A percentile compares a stretch with the other conserved stretches of the same genome.
These are phyloP conservation scores for Nidula microcarpa DNA, from an alignment of 768 basidiomycete genomes.

Conservation along the genomic window DNA sequence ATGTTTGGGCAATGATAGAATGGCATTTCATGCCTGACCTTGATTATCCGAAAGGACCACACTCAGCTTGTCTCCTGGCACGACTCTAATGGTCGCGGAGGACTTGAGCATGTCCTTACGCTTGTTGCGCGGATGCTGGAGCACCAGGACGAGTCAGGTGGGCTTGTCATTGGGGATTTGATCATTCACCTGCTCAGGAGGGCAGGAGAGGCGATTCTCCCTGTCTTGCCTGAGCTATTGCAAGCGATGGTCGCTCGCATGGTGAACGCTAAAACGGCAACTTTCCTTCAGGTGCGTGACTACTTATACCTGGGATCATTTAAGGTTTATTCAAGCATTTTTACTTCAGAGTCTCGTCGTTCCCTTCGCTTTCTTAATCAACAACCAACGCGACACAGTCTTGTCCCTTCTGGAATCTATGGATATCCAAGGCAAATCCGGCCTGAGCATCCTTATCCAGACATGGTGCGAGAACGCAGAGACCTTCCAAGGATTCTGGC, in stretches of 20 bases:
- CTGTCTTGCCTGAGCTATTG: slow-evolving; percentile 84
- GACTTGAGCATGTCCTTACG: slow-evolving; percentile 70
- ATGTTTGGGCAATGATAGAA: slow-evolving; percentile 43
- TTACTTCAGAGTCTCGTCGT: slow-evolving; percentile 72
- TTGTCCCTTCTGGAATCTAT: slow-evolving; percentile 74
- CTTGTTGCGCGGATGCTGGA: slow-evolving; percentile 78
- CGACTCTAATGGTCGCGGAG: slow-evolving; percentile 62
- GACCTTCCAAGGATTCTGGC: slow-evolving; percentile 95
- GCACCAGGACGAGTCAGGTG: slow-evolving; percentile 85
- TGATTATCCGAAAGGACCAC: slow-evolving; percentile 84
- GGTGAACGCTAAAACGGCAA: slow-evolving; percentile 82
- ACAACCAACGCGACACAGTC: slow-evolving; percentile 80
- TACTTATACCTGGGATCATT: not conserved
- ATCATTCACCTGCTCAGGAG: slow-evolving; percentile 89
- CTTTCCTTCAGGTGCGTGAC: slow-evolving; percentile 75
- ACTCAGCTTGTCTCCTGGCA: slow-evolving; percentile 77
- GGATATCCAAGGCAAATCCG: slow-evolving; percentile 54
- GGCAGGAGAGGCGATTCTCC: slow-evolving; percentile 74
- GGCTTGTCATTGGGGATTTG: slow-evolving; percentile 90
- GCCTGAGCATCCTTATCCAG: slow-evolving; percentile 83
- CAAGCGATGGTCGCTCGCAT: slow-evolving; percentile 82
- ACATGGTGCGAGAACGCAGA: slow-evolving; percentile 95
- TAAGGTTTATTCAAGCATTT: not conserved
- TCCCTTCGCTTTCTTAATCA: slow-evolving; percentile 91
- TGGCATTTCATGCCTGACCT: slow-evolving; percentile 76